Conservation (phyloP, 2,329 filamentous ascomycete genomes). For the Torrubiella hemipterigena region DNA sequence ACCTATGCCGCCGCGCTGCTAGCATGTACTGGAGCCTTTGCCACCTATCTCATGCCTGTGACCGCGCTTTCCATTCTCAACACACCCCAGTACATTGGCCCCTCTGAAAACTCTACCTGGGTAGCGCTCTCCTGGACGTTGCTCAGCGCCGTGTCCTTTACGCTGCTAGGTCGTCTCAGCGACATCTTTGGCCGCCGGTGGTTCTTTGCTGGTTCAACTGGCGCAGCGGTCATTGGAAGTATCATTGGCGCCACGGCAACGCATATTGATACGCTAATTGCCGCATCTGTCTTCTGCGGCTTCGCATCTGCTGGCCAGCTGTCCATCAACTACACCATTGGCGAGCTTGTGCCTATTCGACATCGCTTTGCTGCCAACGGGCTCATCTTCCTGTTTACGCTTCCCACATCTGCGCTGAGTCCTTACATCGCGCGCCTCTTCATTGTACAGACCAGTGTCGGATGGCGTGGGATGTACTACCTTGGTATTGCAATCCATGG, state of each 20-base stretch:
- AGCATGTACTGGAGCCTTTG: neutral
- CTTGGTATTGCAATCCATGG: neutral
- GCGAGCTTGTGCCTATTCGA: neutral
- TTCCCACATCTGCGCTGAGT: neutral
- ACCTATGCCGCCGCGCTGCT: neutral
- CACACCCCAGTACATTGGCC: neutral
- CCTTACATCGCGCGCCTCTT: neutral
- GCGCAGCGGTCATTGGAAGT: neutral
- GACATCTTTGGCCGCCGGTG: neutral
- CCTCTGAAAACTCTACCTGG: neutral
- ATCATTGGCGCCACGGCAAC: neutral
- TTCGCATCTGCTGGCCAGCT: neutral
- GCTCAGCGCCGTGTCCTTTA: neutral
- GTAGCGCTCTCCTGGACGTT: neutral
- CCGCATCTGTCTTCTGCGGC: neutral
- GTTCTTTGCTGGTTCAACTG: neutral
- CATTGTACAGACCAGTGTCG: neutral
- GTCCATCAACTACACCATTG: neutral
- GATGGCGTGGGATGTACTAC: neutral
- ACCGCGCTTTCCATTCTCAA: neutral
- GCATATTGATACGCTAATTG: neutral
- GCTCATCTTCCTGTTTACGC: neutral
- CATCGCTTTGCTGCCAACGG: neutral
- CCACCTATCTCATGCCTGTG: neutral
- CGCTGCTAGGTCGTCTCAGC: neutral